Base-by-base conservation (phyloP, 129 eudicot genomes). In the Logfia minima region DNA sequence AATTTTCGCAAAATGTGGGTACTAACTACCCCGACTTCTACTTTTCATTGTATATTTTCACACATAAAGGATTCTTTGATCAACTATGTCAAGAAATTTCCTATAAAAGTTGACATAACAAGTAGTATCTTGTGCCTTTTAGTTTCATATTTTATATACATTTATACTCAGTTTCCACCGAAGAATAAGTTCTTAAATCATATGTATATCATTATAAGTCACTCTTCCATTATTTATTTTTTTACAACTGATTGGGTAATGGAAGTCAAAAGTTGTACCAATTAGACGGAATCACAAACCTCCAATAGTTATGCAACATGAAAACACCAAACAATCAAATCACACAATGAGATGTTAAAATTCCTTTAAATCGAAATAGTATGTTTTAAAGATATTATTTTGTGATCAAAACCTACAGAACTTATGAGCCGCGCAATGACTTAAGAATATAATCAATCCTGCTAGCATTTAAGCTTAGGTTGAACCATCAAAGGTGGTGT, bases 51-150 rank as follows among this genome's bases (percentile, higher is more conserved):
- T 61, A 74, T 74, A 60, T 41, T 61, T 74, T 43, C 60, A 62
- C 43, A 62, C 70, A 74, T 61, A 39, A 72, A 24, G 77, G 78
- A 62, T 60, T 74, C 70, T 61, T 60, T 61, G 70, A 39, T 74
- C 63, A 74, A 60, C 70, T 14, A 60, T 39, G 69, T 74, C 41
- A 35, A 23, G 60, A 61, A 39, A 70, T 22, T 41, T 39, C 53
- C 28, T 55, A 52, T 26, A 60, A 74, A 74, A 74, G 78, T 74
- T 26, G 78, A 60, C 41, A 60, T 35, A 74, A 74, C 70, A 74
- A 74, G 26, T 37, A 74, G 78, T 74, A 74, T 74, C 78, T 61
- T 39, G 78, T 74, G 70, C 78, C 78, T 74, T 74, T 61, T 61
- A 41, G 59, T 37, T 74, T 61, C 37, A 23, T 23, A n/a, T 74